These are phyloP conservation scores for Omphalotus guepiniiformis DNA, from an alignment of 768 basidiomycete species.

Conservation along the genomic window DNA sequence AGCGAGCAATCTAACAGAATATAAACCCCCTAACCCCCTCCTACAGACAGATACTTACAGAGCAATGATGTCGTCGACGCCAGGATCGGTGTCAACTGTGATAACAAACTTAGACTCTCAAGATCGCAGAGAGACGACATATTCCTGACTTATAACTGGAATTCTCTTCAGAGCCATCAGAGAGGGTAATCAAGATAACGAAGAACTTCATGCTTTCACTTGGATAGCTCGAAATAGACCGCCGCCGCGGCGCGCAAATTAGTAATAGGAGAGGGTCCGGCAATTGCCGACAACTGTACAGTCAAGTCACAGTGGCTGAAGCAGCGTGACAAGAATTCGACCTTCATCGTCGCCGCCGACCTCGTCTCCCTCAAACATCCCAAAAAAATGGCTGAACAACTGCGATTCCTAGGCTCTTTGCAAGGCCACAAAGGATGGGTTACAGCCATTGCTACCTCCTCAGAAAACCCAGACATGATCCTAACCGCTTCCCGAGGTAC, in stretches of 20 bases:
- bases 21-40: no score
- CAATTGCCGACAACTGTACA: no score
- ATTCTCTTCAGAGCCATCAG: slow-evolving; percentile 27
- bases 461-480: slow-evolving; percentile 99
- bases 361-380: slow-evolving; percentile 18
- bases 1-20: slow-evolving; percentile 67
- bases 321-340: neutral
- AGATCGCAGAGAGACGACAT: neutral
- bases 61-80: slow-evolving; percentile 78
- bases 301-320: no score
- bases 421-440: slow-evolving; percentile 97
- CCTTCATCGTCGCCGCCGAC: slow-evolving; percentile 2
- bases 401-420: slow-evolving; percentile 89
- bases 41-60: slow-evolving; percentile 55
- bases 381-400: slow-evolving; percentile 69
- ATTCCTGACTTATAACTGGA: slow-evolving; percentile 63
- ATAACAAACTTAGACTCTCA: neutral
- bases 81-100: slow-evolving; percentile 82
- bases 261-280: no score
- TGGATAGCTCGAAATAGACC: no score
- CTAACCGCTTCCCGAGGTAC: slow-evolving; percentile 96
- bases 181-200: neutral
- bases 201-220: no score
- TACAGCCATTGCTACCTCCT: slow-evolving; percentile 96
- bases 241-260: no score